Evolutionary conservation across 371 early-diverging fungal species (phyloP).

Genomic region (Mortierella sp.): DNA sequence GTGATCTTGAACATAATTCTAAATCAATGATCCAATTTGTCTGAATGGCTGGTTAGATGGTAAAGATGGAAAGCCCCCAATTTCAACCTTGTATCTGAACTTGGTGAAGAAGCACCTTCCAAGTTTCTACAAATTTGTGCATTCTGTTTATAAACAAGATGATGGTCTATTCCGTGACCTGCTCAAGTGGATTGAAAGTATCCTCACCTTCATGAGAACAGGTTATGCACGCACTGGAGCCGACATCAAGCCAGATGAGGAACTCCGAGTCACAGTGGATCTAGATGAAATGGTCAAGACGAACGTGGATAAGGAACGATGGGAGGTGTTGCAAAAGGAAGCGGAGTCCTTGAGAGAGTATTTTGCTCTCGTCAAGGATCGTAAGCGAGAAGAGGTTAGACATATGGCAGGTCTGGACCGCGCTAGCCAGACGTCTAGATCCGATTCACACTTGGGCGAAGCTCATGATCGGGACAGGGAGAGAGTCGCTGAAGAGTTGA

Average conservation of each 20-base stretch:
- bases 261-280: constrained; percentile 32
- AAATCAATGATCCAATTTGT: not conserved
- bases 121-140: constrained; percentile 71
- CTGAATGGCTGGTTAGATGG: constrained; percentile 28
- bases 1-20: not conserved
- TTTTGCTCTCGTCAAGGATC: constrained; percentile 39
- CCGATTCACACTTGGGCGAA: not conserved
- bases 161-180: constrained; percentile 58
- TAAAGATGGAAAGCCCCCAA: constrained; percentile 25
- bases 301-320: constrained; percentile 8
- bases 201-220: constrained; percentile 54
- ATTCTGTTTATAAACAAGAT: constrained; percentile 70
- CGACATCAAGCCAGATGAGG: constrained; percentile 33
- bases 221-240: constrained; percentile 28
- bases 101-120: constrained; percentile 68
- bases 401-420: constrained; percentile 48
- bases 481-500: constrained; percentile 34
- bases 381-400: constrained; percentile 43
- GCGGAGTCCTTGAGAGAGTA: constrained; percentile 34
- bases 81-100: constrained; percentile 53
- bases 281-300: constrained; percentile 27
- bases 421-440: not conserved
- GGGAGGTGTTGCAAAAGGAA: constrained; percentile 27
- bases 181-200: constrained; percentile 58
- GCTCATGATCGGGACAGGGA: constrained; percentile 5